Percentiles rank a stretch among this genome's conserved stretches.
Evolutionary conservation across 169 alveolate species (phyloP).

Genomic region (Theileria parva): DNA sequence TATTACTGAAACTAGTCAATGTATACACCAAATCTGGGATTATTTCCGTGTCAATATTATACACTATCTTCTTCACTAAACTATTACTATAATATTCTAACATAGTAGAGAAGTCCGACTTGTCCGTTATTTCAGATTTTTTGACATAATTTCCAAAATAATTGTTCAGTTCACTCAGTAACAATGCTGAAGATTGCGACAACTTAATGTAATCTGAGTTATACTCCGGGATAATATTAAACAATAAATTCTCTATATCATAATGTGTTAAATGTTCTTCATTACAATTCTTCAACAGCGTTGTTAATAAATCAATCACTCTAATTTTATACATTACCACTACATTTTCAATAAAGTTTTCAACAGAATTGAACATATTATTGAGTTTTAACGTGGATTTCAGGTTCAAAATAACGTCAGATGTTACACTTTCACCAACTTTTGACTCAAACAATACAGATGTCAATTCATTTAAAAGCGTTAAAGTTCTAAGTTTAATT

Average conservation of each 20-base stretch:
- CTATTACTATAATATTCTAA: conserved; percentile 16
- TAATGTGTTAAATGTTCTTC: neutral
- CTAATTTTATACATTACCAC: neutral
- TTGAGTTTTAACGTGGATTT: too few species aligned
- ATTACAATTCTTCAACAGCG: neutral
- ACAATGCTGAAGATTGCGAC: conserved; percentile 8
- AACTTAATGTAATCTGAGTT: conserved; percentile 15
- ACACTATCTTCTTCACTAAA: conserved; percentile 5
- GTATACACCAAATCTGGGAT: neutral
- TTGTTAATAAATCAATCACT: neutral
- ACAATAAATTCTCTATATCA: conserved; percentile 8
- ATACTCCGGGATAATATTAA: neutral
- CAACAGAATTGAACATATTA: too few species aligned
- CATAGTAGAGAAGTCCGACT: neutral
- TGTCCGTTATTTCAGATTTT: neutral
- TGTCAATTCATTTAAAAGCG: neutral
- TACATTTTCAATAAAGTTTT: neutral
- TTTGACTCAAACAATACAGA: neutral
- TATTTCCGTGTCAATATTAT: neutral
- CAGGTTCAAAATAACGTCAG: too few species aligned
- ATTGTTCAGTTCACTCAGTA: conserved; percentile 3
- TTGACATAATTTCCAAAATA: neutral
- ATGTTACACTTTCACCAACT: neutral
- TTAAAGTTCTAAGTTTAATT: neutral
- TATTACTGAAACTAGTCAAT: neutral